A percentile compares a stretch with the other conserved stretches of the same genome.
Evolutionary conservation across 805 yeast genomes (phyloP).

Genomic region (Yarrowia sp.): DNA sequence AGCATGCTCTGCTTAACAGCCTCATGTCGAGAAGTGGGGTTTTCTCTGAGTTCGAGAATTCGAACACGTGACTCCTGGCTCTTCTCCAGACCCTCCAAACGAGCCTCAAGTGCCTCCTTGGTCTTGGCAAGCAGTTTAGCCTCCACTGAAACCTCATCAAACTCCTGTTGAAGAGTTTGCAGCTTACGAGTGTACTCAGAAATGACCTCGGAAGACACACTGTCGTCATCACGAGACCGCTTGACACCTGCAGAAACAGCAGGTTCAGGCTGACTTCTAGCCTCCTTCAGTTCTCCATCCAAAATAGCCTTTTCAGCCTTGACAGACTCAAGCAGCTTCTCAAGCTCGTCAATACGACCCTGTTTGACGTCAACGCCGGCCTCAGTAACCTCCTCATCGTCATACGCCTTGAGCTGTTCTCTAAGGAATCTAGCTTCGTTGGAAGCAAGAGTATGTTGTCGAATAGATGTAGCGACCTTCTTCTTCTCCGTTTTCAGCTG

Average conservation of each 20-base stretch:
- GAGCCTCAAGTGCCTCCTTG: conserved; percentile 29
- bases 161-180: conserved; percentile 8
- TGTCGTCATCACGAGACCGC: conserved; percentile 27
- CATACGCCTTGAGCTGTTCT: conserved; percentile 53
- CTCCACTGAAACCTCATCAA: conserved; percentile 22
- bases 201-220: conserved; percentile 3
- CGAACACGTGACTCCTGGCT: conserved; percentile 35
- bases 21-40: conserved; percentile 65
- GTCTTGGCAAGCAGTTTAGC: conserved; percentile 31
- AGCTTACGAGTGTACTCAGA: conserved; percentile 9
- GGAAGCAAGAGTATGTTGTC: conserved; percentile 51
- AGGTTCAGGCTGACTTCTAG: conserved; percentile 23
- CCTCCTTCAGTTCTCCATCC: conserved; percentile 41
- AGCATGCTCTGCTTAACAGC: conserved; percentile 54
- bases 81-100: conserved; percentile 28
- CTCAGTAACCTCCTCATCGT: conserved; percentile 38
- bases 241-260: conserved; percentile 29
- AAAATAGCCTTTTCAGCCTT: conserved; percentile 51
- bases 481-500: conserved; percentile 45
- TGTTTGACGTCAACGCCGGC: conserved; percentile 31
- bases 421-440: conserved; percentile 61
- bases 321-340: conserved; percentile 54
- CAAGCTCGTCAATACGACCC: conserved; percentile 41
- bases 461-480: conserved; percentile 43
- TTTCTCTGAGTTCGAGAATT: conserved; percentile 61